A percentile compares a stretch with the other conserved stretches of the same genome.
Evolutionary conservation across 768 basidiomycete species (phyloP).

Genomic region (Rickenella mellea): DNA sequence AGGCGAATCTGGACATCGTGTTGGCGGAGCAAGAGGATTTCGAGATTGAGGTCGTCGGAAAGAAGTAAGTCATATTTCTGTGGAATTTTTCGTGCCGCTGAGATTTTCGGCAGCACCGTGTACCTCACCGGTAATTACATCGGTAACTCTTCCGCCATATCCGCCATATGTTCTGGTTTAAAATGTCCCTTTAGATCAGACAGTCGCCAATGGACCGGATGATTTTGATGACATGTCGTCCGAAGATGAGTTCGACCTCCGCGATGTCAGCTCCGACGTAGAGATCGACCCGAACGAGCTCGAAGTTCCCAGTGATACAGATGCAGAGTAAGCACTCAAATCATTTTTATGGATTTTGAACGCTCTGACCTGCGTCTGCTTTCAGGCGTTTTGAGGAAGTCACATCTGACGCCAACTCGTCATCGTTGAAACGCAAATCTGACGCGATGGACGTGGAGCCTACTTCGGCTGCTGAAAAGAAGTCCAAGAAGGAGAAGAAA

Average conservation of each 20-base stretch:
- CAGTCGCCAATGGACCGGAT: constrained; percentile 30
- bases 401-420: constrained; percentile 30
- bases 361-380: background rate
- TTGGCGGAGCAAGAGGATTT: constrained; percentile 60
- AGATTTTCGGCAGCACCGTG: constrained; percentile 38
- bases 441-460: constrained; percentile 37
- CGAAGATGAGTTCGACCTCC: constrained; percentile 59
- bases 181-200: constrained; percentile 29
- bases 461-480: constrained; percentile 22
- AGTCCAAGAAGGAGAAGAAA: constrained; percentile 51
- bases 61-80: constrained; percentile 50
- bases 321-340: constrained; percentile 27
- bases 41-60: constrained; percentile 63
- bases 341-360: constrained; percentile 22
- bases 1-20: constrained; percentile 59
- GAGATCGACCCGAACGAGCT: constrained; percentile 61
- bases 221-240: too few species aligned
- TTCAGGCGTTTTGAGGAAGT: constrained; percentile 71
- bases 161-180: constrained; percentile 36
- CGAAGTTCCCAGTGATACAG: constrained; percentile 37
- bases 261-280: constrained; percentile 75
- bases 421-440: constrained; percentile 58
- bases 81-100: background rate
- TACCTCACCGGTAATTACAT: constrained; percentile 83
- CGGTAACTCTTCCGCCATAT: constrained; percentile 30